A percentile compares a stretch with the other conserved stretches of the same genome.
These are phyloP conservation scores for Pichia manshurica DNA, from an alignment of 805 yeast species.

Conservation along the genomic window DNA sequence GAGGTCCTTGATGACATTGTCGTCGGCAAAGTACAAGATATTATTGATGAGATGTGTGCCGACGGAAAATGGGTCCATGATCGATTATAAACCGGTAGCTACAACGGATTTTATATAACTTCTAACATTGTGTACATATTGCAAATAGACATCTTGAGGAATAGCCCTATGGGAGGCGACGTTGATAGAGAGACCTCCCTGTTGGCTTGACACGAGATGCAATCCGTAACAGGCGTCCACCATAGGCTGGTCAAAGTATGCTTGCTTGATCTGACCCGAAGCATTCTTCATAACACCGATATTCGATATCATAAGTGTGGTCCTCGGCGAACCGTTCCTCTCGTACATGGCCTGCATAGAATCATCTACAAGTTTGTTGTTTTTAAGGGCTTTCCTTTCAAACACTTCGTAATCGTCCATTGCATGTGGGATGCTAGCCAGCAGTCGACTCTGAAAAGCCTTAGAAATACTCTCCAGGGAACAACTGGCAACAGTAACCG, in stretches of 20 bases:
- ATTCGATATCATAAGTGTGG: constrained; percentile 13
- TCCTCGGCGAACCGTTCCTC: constrained; percentile 6
- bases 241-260: constrained; percentile 16
- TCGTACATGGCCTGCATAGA: constrained; percentile 3
- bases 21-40: constrained; percentile 35
- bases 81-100: neutral
- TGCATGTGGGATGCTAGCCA: constrained; percentile 1
- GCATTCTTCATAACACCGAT: constrained; percentile 4
- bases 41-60: constrained; percentile 32
- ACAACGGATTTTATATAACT: neutral
- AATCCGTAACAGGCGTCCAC: constrained; percentile 14
- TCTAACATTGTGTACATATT: constrained; percentile 5
- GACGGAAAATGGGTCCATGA: constrained; percentile 27
- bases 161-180: constrained; percentile 12
- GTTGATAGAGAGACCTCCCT: constrained; percentile 8
- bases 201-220: constrained; percentile 6
- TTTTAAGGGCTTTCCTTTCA: neutral
- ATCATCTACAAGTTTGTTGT: neutral
- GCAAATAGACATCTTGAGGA: neutral
- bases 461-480: neutral
- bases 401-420: constrained; percentile 5
- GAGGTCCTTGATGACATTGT: constrained; percentile 35
- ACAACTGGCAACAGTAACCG: neutral
- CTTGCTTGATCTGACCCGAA: neutral
- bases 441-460: constrained; percentile 5